Evolutionary conservation across 495 filamentous ascomycete genomes (phyloP).

Genomic region (Neohortaea acidophila): DNA sequence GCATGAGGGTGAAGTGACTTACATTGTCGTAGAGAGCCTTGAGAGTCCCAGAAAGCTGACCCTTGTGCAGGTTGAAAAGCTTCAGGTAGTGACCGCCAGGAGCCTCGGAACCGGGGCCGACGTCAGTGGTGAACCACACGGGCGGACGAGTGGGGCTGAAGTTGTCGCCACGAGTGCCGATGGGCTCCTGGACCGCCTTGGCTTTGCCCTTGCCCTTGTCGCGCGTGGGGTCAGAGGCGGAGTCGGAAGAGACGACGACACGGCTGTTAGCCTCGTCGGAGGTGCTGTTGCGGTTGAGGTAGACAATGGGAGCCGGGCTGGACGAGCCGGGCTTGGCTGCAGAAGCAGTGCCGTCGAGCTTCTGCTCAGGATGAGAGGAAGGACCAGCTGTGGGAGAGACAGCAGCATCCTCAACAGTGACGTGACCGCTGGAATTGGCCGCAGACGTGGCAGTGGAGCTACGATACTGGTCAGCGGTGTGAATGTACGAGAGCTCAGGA

Average conservation of each 20-base stretch:
- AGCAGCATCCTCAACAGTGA: too few relatives aligned
- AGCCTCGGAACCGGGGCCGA: background rate
- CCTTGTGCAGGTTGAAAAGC: background rate
- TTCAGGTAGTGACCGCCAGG: conserved; percentile 11
- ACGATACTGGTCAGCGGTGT: too few relatives aligned
- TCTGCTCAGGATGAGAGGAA: too few relatives aligned
- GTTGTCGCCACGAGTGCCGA: conserved; percentile 9
- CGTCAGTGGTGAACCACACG: conserved; percentile 14
- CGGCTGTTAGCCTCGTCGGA: background rate
- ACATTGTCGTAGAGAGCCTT: background rate
- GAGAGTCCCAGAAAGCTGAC: background rate
- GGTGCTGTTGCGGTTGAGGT: conserved; percentile 8
- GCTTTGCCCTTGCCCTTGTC: conserved; percentile 2
- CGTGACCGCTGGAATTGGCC: too few relatives aligned
- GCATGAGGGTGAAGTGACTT: background rate
- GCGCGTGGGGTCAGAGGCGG: background rate
- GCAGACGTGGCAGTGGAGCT: too few relatives aligned
- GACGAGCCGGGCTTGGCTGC: conserved; percentile 3
- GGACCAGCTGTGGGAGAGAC: too few relatives aligned
- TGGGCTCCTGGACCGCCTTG: conserved; percentile 8
- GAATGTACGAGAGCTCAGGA: too few relatives aligned
- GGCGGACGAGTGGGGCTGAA: conserved; percentile 1
- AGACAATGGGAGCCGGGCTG: background rate
- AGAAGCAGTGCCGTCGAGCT: conserved; percentile 4
- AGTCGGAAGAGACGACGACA: conserved; percentile 1